Percentiles rank a stretch among this genome's conserved stretches.
These are phyloP conservation scores for Lepidium didymum DNA, from an alignment of 345 rosid species.

Conservation along the genomic window DNA sequence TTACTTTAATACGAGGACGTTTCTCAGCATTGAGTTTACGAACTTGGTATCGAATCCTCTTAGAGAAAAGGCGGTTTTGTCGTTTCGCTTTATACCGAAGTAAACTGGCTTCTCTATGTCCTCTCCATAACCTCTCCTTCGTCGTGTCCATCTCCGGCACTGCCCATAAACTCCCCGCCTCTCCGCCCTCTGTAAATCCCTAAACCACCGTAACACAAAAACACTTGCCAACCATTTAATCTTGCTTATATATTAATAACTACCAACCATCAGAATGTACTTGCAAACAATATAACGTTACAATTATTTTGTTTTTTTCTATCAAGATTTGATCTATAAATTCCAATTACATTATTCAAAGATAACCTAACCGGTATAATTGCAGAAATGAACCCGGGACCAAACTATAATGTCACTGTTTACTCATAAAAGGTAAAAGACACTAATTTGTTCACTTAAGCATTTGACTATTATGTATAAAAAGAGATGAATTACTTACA, in stretches of 20 bases:
- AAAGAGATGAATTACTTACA: conserved; percentile 35
- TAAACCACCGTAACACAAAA: conserved; percentile 24
- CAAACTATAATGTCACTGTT: neutral
- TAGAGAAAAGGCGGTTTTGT: conserved; percentile 73
- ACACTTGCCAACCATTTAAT: neutral
- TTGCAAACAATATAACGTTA: neutral
- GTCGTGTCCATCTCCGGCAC: conserved; percentile 55
- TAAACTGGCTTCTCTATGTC: conserved; percentile 81
- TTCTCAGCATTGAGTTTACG: conserved; percentile 93
- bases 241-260: neutral
- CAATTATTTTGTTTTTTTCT: too few species aligned
- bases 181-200: conserved; percentile 31
- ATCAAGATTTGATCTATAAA: too few species aligned
- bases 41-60: conserved; percentile 79
- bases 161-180: conserved; percentile 36
- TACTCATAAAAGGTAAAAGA: neutral
- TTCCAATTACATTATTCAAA: too few species aligned
- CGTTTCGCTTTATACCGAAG: conserved; percentile 91
- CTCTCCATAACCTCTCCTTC: conserved; percentile 35
- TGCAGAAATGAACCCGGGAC: conserved; percentile 1
- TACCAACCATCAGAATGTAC: too few species aligned
- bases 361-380: too few species aligned
- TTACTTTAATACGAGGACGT: conserved; percentile 84
- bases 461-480: neutral
- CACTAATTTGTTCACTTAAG: neutral